Evolutionary conservation across 306 rosid species (phyloP).

Genomic region (Canavalia ensiformis): DNA sequence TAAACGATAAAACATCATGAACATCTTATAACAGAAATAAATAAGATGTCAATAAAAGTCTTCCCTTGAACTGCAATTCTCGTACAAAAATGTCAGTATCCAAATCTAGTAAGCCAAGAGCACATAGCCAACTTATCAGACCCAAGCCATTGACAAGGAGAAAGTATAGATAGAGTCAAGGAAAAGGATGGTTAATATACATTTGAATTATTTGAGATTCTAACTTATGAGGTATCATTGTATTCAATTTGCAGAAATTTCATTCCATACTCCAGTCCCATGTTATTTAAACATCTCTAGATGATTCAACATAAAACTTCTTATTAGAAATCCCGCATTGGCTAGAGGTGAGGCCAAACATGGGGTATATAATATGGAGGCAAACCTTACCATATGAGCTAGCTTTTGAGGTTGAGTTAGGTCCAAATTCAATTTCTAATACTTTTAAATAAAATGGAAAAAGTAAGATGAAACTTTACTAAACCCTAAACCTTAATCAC

Average conservation of each 20-base stretch:
- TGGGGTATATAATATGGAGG: too few species aligned
- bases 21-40: not conserved
- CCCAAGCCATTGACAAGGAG: constrained; percentile 13
- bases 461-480: constrained; percentile 8
- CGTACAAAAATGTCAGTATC: not conserved
- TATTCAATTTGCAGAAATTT: constrained; percentile 4
- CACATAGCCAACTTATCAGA: constrained; percentile 12
- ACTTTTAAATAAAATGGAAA: not conserved
- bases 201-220: not conserved
- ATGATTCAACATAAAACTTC: constrained; percentile 6
- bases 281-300: not conserved
- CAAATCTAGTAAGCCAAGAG: not conserved
- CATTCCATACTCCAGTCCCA: constrained; percentile 10
- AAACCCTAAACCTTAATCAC: constrained; percentile 28
- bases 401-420: too few species aligned
- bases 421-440: too few species aligned
- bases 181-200: not conserved
- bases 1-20: not conserved
- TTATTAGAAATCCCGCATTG: not conserved
- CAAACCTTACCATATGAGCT: too few species aligned
- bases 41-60: not conserved
- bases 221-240: not conserved
- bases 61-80: not conserved
- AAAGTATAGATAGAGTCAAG: not conserved
- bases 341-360: too few species aligned